Base-by-base conservation (phyloP, 805 yeast species). In the Dipodascopsis tothii region DNA sequence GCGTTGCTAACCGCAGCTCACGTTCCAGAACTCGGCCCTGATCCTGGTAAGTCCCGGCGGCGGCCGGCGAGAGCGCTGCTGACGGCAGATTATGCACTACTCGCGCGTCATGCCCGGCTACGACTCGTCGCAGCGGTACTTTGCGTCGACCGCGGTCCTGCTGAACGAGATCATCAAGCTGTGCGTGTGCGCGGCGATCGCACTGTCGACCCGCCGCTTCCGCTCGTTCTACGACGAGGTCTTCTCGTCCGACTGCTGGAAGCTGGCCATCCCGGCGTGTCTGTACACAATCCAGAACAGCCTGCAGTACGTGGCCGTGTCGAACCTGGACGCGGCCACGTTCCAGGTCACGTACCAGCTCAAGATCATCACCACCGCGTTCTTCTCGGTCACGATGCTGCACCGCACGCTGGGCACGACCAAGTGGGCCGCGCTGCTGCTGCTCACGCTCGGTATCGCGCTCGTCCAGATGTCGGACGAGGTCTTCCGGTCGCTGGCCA, bases 281-380 rank as follows among this genome's bases (percentile, higher is more conserved):
- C 57, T 67, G 18, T 67, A 67, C 51, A 67, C 69, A 52, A 27
- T 51, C 17, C 55, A 51, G 46, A 66, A 66, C 55, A 56, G 65
- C 27, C 55, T 66, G 38, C 70, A 66, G 49, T 66, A 66, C 43
- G 65, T 63, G 20, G 71, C 71, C 2, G 71, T 67, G 5, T 63
- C 69, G 16, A 63, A 65, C 55, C 55, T 67, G 32, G 67, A 64
- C 38, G 71, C 71, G 1, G 69, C 70, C 11, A 64, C 69, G 4
- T 66, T 67, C 53, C 71, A 67, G 56, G 71, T 67, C 42, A 63
- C 69, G 6, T 67, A 67, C 57, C 71, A 67, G 57, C 64, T 67
- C 43, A 67, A 67, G 50, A 67, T 67, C 42, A 54, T 67, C 48
- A 66, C 71, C 16, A 67, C 71, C 4, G 71, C 71, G 19, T 58